These are phyloP conservation scores for Pseudognaphalium luteoalbum DNA, from an alignment of 129 eudicot species.

Conservation along the genomic window DNA sequence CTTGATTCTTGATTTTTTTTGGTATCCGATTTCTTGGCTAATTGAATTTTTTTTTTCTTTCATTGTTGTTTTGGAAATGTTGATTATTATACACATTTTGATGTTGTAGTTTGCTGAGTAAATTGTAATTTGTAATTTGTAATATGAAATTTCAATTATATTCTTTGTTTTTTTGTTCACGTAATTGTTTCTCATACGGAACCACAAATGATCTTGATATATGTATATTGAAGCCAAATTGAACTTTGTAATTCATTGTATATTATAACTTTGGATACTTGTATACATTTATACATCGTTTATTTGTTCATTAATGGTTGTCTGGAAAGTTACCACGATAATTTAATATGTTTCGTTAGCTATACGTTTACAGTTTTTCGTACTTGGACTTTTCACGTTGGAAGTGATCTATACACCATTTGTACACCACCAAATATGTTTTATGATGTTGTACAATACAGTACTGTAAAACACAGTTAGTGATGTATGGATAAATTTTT, in stretches of 20 bases:
- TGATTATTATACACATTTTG: conserved; percentile 30
- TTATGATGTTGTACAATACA: too few species aligned
- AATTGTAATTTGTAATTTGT: conserved; percentile 38
- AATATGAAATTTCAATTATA: conserved; percentile 29
- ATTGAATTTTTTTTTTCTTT: conserved; percentile 27
- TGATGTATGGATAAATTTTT: too few species aligned
- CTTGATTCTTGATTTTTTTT: conserved; percentile 36
- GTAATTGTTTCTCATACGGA: conserved; percentile 19
- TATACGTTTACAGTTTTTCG: too few species aligned
- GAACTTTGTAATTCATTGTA: background rate
- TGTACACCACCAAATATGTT: too few species aligned
- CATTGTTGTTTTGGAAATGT: conserved; percentile 31
- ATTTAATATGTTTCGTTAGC: too few species aligned
- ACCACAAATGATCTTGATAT: conserved; percentile 3
- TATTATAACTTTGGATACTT: too few species aligned
- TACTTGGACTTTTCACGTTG: too few species aligned
- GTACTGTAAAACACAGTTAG: too few species aligned
- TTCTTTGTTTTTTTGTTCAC: conserved; percentile 39
- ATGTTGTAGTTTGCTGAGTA: conserved; percentile 35
- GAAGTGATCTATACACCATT: too few species aligned
- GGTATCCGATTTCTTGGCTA: conserved; percentile 15
- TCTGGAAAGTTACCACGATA: too few species aligned
- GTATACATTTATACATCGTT: too few species aligned
- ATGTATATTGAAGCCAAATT: background rate
- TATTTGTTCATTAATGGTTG: too few species aligned